phyloP scores from a whole-genome alignment of 2,329 filamentous ascomycete species.

The Cadophora sp. region DNA sequence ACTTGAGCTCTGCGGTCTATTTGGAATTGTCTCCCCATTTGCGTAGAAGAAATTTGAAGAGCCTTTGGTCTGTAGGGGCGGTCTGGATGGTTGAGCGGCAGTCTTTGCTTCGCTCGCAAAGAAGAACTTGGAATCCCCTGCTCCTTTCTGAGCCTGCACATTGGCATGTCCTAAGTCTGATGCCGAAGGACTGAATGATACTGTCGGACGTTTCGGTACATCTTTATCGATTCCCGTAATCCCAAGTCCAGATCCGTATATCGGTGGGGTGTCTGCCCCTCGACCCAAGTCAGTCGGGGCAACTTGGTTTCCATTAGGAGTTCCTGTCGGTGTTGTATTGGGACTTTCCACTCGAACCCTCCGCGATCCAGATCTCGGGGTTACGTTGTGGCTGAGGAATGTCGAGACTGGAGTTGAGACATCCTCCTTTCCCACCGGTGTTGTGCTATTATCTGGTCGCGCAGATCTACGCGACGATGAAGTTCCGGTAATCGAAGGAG shows the following conservation, averaged over 20 bases:
- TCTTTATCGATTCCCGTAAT: conserved; percentile 40
- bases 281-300: conserved; percentile 43
- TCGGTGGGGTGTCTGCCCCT: conserved; percentile 43
- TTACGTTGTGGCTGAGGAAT: conserved; percentile 72
- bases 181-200: conserved; percentile 51
- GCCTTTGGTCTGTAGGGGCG: conserved; percentile 32
- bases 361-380: conserved; percentile 78
- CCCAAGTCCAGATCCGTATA: conserved; percentile 33
- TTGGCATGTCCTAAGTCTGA: conserved; percentile 44
- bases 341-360: conserved; percentile 74
- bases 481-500: conserved; percentile 38
- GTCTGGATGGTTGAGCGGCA: conserved; percentile 40
- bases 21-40: conserved; percentile 49
- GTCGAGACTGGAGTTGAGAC: conserved; percentile 58
- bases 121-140: conserved; percentile 78
- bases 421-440: conserved; percentile 51
- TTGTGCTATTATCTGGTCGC: conserved; percentile 48
- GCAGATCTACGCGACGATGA: conserved; percentile 55
- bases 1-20: conserved; percentile 40
- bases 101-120: conserved; percentile 80
- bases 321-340: conserved; percentile 69
- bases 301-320: conserved; percentile 54
- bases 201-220: conserved; percentile 38
- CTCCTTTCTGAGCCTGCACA: conserved; percentile 37
- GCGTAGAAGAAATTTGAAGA: conserved; percentile 57